Conservation (phyloP, 2,329 filamentous ascomycete species). For the Colletotrichum paranaense region DNA sequence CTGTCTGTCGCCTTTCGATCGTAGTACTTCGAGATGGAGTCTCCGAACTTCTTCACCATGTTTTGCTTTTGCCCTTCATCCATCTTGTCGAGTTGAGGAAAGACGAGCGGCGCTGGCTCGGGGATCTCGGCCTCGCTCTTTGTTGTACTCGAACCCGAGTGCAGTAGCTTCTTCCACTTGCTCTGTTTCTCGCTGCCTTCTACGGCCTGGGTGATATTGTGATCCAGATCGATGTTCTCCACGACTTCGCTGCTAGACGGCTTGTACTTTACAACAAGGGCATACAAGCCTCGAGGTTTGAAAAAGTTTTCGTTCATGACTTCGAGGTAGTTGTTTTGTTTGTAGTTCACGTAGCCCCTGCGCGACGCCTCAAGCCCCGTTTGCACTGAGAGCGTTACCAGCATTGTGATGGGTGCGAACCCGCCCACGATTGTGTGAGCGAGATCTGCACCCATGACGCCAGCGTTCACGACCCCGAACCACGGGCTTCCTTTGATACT, state of each 20-base stretch:
- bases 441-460: neutral
- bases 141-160: neutral
- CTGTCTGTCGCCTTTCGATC: neutral
- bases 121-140: neutral
- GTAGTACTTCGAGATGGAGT: neutral
- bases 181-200: neutral
- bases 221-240: neutral
- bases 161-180: neutral
- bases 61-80: neutral
- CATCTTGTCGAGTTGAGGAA: neutral
- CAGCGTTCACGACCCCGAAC: neutral
- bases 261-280: conserved; percentile 4
- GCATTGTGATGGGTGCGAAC: neutral
- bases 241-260: neutral
- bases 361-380: conserved; percentile 5
- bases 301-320: conserved; percentile 12
- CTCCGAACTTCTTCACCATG: neutral
- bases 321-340: conserved; percentile 10
- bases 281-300: conserved; percentile 1
- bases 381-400: neutral
- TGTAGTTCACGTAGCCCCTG: conserved; percentile 2
- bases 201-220: neutral
- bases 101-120: neutral
- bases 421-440: neutral
- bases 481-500: neutral